phyloP scores from a whole-genome alignment of 495 filamentous ascomycete species.

The Hyaloscypha bicolor region DNA sequence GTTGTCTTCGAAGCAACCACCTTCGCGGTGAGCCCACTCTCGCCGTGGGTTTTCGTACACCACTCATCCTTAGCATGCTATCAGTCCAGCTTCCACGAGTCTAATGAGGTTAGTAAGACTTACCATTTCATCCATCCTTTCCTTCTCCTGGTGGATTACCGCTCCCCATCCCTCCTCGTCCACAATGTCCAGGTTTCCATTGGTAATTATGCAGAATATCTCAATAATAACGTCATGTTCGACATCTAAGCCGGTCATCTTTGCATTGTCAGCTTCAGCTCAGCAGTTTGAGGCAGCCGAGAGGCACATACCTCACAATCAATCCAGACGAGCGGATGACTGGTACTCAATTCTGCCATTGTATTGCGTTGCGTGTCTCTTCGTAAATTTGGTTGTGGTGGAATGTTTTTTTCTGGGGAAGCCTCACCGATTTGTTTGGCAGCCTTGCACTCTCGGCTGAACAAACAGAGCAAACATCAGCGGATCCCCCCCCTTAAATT shows the following conservation, averaged over 20 bases:
- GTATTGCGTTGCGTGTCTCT: not conserved
- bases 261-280: slow-evolving; percentile 19
- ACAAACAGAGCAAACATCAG: slow-evolving; percentile 6
- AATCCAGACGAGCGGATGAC: slow-evolving; percentile 75
- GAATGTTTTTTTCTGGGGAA: not conserved
- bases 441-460: not conserved
- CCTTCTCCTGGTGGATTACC: slow-evolving; percentile 74
- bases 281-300: not conserved
- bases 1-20: slow-evolving; percentile 75
- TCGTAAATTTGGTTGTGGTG: not conserved
- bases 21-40: slow-evolving; percentile 77
- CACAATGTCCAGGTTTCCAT: slow-evolving; percentile 72
- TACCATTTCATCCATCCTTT: slow-evolving; percentile 73
- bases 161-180: slow-evolving; percentile 78
- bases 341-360: slow-evolving; percentile 20
- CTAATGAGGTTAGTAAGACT: not conserved
- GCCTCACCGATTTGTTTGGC: not conserved
- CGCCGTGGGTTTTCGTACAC: slow-evolving; percentile 59
- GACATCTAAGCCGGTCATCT: slow-evolving; percentile 94
- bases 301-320: slow-evolving; percentile 71
- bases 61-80: slow-evolving; percentile 44
- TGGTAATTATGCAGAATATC: slow-evolving; percentile 91
- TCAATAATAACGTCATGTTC: slow-evolving; percentile 84
- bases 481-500: not conserved
- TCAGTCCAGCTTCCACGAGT: not conserved